A percentile compares a stretch with the other conserved stretches of the same genome.
Conservation (phyloP, 768 basidiomycete genomes). For the Mycena vitilis region DNA sequence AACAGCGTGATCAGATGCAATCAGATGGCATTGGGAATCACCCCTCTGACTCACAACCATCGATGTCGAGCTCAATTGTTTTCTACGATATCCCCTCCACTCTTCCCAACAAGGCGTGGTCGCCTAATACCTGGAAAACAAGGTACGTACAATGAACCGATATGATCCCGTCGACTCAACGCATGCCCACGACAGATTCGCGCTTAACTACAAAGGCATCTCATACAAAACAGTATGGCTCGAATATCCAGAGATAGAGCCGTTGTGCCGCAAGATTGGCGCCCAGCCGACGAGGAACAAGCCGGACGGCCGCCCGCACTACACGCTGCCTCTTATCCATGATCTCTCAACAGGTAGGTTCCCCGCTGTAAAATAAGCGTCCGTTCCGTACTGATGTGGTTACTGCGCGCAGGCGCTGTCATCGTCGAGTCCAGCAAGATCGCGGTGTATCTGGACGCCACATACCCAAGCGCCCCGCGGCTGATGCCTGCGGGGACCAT, state of each 20-base stretch:
- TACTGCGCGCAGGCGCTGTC: conserved; percentile 26
- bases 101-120: conserved; percentile 8
- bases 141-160: background rate
- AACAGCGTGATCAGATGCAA: background rate
- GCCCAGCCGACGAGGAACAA: conserved; percentile 42
- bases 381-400: background rate
- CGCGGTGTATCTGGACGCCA: conserved; percentile 55
- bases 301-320: conserved; percentile 40
- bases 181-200: conserved; percentile 18
- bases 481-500: conserved; percentile 46
- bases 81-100: conserved; percentile 10
- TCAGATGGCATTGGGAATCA: too few species aligned
- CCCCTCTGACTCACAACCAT: background rate
- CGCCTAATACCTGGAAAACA: conserved; percentile 8
- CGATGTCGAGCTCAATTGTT: background rate
- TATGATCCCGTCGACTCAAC: too few species aligned
- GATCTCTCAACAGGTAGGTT: conserved; percentile 50
- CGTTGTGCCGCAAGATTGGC: conserved; percentile 42
- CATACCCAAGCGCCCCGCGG: conserved; percentile 50
- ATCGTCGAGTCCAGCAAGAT: conserved; percentile 53
- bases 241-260: conserved; percentile 56
- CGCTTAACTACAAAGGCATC: conserved; percentile 33
- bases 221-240: conserved; percentile 55
- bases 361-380: background rate
- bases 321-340: conserved; percentile 56